Evolutionary conservation across 1,284 basidiomycete species (phyloP).

Genomic region (Microbotryum intermedium): DNA sequence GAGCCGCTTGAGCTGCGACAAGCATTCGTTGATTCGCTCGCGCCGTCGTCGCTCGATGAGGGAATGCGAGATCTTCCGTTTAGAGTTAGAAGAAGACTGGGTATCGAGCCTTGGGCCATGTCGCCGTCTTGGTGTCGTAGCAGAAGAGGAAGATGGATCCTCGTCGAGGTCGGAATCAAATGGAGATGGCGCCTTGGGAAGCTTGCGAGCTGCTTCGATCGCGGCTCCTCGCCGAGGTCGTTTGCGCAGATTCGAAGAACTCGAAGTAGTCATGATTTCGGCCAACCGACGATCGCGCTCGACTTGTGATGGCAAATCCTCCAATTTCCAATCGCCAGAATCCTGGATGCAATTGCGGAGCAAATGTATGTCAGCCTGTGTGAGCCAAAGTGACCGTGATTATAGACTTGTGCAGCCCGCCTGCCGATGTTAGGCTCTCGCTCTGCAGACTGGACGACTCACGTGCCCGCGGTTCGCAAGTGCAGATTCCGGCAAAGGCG

Average conservation of each 20-base stretch:
- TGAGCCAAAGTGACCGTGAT: no score
- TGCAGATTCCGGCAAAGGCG: no score
- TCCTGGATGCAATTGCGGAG: no score
- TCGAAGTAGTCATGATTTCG: no score
- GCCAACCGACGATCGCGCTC: no score
- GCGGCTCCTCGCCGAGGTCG: slow-evolving; percentile 17
- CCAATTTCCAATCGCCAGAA: no score
- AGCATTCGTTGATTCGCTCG: slow-evolving; percentile 72
- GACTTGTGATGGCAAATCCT: no score
- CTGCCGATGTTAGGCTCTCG: no score
- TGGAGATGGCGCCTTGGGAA: slow-evolving; percentile 15
- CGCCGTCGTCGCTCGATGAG: slow-evolving; percentile 72
- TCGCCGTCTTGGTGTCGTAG: background rate
- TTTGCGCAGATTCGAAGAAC: background rate
- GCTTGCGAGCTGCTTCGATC: slow-evolving; percentile 11
- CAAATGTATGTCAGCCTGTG: no score
- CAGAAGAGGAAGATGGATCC: background rate
- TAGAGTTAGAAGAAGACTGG: slow-evolving; percentile 46
- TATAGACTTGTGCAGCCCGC: no score
- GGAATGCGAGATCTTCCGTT: slow-evolving; percentile 70
- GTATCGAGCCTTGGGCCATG: background rate
- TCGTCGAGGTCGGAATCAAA: slow-evolving; percentile 9
- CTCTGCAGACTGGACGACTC: no score
- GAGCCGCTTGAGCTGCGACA: slow-evolving; percentile 55
- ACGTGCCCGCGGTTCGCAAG: no score